phyloP scores from a whole-genome alignment of 495 filamentous ascomycete species.

The Daldinia concentrica region DNA sequence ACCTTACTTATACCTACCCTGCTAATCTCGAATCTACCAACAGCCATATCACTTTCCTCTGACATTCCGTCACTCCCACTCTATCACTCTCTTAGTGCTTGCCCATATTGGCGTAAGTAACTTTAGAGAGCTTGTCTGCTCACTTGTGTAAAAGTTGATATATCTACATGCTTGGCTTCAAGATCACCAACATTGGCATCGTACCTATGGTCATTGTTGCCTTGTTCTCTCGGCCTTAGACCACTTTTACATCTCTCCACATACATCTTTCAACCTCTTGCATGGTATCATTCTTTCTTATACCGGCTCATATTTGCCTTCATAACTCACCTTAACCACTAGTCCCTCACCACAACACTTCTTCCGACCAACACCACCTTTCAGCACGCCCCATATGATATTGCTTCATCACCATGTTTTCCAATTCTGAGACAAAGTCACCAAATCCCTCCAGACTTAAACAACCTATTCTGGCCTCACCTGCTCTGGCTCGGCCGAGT shows the following conservation, averaged over 20 bases:
- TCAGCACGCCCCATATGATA: neutral
- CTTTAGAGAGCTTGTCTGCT: neutral
- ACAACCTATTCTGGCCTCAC: neutral
- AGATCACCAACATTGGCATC: neutral
- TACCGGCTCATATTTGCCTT: neutral
- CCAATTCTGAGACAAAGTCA: neutral
- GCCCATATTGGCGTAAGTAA: neutral
- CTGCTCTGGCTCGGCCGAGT: neutral
- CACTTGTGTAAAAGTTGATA: neutral
- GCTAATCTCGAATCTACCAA: neutral
- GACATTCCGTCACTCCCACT: neutral
- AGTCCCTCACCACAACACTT: neutral
- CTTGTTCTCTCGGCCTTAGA: neutral
- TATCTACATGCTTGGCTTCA: neutral
- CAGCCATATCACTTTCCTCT: neutral
- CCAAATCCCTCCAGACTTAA: neutral
- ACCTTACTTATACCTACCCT: neutral
- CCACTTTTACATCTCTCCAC: neutral
- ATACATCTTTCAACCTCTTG: neutral
- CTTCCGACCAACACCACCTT: neutral
- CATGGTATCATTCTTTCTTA: neutral
- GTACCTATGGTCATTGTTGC: neutral
- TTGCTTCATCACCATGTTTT: constrained; percentile 15
- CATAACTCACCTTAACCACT: neutral
- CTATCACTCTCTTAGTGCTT: neutral